A percentile compares a stretch with the other conserved stretches of the same genome.
These are phyloP conservation scores for Aspergillus wentii DNA, from an alignment of 495 filamentous ascomycete genomes.

Conservation along the genomic window DNA sequence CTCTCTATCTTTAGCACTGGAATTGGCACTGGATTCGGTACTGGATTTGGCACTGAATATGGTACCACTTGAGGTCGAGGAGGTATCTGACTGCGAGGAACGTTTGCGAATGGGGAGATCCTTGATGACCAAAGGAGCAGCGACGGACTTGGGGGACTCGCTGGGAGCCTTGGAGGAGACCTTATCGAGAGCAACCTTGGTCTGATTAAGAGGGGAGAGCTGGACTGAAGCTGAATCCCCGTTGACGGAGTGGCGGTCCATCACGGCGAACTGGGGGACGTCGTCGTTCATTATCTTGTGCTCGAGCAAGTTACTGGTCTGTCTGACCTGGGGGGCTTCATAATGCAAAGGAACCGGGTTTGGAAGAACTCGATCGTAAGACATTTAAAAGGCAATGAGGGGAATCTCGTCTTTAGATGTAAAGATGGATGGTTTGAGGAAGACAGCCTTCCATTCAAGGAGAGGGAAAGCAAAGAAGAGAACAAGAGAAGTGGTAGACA, in stretches of 20 bases:
- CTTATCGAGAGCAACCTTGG: slow-evolving; percentile 17
- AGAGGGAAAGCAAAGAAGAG: slow-evolving; percentile 10
- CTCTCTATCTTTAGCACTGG: slow-evolving; percentile 35
- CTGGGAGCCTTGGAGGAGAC: slow-evolving; percentile 8
- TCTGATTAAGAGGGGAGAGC: slow-evolving; percentile 24
- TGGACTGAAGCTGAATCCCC: slow-evolving; percentile 23
- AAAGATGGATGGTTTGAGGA: slow-evolving; percentile 12
- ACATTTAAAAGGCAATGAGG: slow-evolving; percentile 39
- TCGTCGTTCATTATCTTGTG: slow-evolving; percentile 49
- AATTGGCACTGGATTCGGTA: no score
- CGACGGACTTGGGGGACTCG: slow-evolving; percentile 8
- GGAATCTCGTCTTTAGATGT: slow-evolving; percentile 6
- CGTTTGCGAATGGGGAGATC: slow-evolving; percentile 21
- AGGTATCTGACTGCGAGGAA: slow-evolving; percentile 22
- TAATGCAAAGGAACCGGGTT: slow-evolving; percentile 42
- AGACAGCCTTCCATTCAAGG: slow-evolving; percentile 2
- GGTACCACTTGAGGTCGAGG: slow-evolving; percentile 33
- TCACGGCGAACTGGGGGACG: slow-evolving; percentile 15
- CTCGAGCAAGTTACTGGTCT: slow-evolving; percentile 38
- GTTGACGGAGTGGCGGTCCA: slow-evolving; percentile 7
- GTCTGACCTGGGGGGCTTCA: slow-evolving; percentile 32
- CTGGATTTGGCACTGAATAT: no score
- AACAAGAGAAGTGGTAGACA: slow-evolving; percentile 8
- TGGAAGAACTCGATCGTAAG: slow-evolving; percentile 54
- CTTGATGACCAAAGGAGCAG: slow-evolving; percentile 10